These are phyloP conservation scores for Strigomonas culicis DNA, from an alignment of 208 protist genomes.

Conservation along the genomic window DNA sequence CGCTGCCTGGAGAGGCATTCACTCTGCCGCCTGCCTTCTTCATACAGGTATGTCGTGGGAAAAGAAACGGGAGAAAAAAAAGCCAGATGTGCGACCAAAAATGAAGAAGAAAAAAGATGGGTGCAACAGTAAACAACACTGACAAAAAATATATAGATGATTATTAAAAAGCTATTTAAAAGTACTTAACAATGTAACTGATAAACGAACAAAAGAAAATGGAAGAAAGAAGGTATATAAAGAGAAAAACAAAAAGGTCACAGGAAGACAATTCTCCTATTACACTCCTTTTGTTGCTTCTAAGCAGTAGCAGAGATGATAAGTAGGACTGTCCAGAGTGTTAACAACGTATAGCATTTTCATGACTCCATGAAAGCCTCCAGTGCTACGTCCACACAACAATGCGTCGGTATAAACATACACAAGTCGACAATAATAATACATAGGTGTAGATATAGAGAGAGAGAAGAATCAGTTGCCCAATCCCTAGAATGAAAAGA, in stretches of 20 bases:
- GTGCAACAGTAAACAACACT: background rate
- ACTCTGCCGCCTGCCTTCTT: background rate
- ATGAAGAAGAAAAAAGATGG: conserved; percentile 2
- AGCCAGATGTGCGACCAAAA: conserved; percentile 7
- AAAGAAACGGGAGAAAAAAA: conserved; percentile 4
- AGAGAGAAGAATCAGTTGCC: no score
- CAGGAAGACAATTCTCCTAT: background rate
- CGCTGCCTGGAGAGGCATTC: background rate
- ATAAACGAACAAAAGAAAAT: background rate
- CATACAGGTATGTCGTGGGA: background rate
- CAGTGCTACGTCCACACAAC: no score
- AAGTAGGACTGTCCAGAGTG: no score
- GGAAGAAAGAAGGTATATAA: background rate
- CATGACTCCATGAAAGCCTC: no score
- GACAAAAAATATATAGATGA: conserved; percentile 3
- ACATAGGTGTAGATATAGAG: no score
- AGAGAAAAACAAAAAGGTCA: conserved; percentile 2
- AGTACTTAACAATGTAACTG: background rate
- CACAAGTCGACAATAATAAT: no score
- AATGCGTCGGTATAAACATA: no score
- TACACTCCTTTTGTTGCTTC: no score
- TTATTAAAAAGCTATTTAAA: conserved; percentile 1
- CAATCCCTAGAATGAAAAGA: background rate
- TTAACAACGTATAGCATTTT: no score
- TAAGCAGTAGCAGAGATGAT: no score